Percentiles rank a stretch among this genome's conserved stretches.
These are phyloP conservation scores for Penicillium samsonianum DNA, from an alignment of 495 filamentous ascomycete genomes.

Conservation along the genomic window DNA sequence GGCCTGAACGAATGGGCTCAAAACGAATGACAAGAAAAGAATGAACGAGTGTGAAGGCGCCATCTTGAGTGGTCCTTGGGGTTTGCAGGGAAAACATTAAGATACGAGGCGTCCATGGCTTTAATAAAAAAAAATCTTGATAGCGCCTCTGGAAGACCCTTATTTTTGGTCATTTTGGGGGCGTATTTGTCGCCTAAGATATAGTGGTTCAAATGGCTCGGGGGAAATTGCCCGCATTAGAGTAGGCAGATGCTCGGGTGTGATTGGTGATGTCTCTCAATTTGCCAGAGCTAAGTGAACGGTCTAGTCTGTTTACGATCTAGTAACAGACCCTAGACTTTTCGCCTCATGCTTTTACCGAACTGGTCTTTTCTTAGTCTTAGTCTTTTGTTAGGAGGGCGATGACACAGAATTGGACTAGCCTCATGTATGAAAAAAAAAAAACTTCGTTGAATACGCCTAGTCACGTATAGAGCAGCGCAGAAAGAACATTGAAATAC, in stretches of 20 bases:
- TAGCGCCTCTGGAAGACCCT: slow-evolving; percentile 11
- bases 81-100: background rate
- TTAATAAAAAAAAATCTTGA: background rate
- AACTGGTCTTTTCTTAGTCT: background rate
- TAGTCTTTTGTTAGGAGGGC: background rate
- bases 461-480: background rate
- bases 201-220: background rate
- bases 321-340: slow-evolving; percentile 1
- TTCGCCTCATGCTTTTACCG: slow-evolving; percentile 8
- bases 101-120: slow-evolving; percentile 2
- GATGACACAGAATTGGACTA: background rate
- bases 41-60: slow-evolving; percentile 28
- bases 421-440: background rate
- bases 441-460: background rate
- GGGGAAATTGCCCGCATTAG: slow-evolving; percentile 14
- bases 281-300: slow-evolving; percentile 3
- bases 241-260: background rate
- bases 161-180: slow-evolving; percentile 6
- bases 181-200: slow-evolving; percentile 1
- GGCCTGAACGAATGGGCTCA: slow-evolving; percentile 25
- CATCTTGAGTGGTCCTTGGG: slow-evolving; percentile 13
- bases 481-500: slow-evolving; percentile 5
- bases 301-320: background rate
- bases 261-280: slow-evolving; percentile 14
- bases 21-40: slow-evolving; percentile 26